Conservation (phyloP, 257 asterid species). For the Agastache rugosa region DNA sequence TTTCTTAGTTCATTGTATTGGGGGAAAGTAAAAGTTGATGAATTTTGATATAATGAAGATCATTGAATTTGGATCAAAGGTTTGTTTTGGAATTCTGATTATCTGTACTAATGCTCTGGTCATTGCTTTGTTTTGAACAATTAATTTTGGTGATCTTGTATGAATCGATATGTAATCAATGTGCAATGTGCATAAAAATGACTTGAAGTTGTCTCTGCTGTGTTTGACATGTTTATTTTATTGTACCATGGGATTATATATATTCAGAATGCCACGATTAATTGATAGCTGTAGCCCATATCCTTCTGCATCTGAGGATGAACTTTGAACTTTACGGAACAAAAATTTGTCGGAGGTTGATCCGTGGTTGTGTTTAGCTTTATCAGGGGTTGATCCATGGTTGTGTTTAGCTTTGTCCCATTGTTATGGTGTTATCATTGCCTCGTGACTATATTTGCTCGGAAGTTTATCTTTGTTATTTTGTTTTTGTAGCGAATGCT, state of each 20-base stretch:
- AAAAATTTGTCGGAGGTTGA: not conserved
- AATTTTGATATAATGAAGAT: not conserved
- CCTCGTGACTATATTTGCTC: not conserved
- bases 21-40: not conserved
- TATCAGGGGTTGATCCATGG: not conserved
- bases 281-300: not conserved
- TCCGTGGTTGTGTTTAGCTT: not conserved
- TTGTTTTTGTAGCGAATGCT: not conserved
- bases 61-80: not conserved
- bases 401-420: not conserved
- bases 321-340: not conserved
- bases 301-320: not conserved
- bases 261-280: not conserved
- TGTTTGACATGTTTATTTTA: not conserved
- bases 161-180: not conserved
- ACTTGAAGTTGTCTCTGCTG: not conserved
- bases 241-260: not conserved
- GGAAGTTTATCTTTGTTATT: not conserved
- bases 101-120: not conserved
- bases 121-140: not conserved
- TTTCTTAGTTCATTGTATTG: not conserved
- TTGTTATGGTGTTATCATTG: not conserved
- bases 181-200: not conserved
- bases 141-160: not conserved
- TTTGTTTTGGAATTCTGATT: not conserved